Evolutionary conservation across 345 rosid genomes (phyloP).

Genomic region (Salix exigua): DNA sequence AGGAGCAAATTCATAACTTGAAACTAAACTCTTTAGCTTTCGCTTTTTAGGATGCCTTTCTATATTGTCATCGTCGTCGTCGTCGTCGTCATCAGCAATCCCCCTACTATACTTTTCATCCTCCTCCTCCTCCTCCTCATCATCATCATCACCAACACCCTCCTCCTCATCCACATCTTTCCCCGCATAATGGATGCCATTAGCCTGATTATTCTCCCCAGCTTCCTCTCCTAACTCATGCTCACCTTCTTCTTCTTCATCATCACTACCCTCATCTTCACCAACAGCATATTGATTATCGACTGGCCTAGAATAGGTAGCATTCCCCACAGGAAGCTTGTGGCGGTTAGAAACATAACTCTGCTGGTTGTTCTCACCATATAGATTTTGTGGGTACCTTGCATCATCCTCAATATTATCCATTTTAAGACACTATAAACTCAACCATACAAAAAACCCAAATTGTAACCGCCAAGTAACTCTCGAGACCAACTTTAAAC

Average conservation of each 20-base stretch:
- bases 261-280: constrained; percentile 39
- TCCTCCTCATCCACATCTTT: constrained; percentile 36
- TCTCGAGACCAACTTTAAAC: not conserved
- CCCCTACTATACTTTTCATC: constrained; percentile 24
- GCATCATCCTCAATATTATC: constrained; percentile 73
- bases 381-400: constrained; percentile 56
- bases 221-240: constrained; percentile 39
- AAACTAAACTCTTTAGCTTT: constrained; percentile 64
- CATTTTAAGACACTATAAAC: constrained; percentile 36
- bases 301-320: constrained; percentile 31
- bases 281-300: constrained; percentile 32
- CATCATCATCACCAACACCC: constrained; percentile 21
- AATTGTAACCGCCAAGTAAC: not conserved
- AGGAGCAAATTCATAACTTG: constrained; percentile 82
- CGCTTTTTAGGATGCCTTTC: constrained; percentile 67
- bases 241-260: constrained; percentile 30
- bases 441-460: not conserved
- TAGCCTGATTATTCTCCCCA: constrained; percentile 36
- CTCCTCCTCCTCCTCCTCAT: constrained; percentile 32
- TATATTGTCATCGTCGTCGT: constrained; percentile 14
- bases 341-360: constrained; percentile 44
- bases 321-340: constrained; percentile 49
- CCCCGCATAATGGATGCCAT: constrained; percentile 31
- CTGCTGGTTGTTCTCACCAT: constrained; percentile 39
- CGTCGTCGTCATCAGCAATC: not conserved